Percentiles rank a stretch among this genome's conserved stretches.
phyloP scores from a whole-genome alignment of 2,329 filamentous ascomycete species.

The Colletotrichum salicis region DNA sequence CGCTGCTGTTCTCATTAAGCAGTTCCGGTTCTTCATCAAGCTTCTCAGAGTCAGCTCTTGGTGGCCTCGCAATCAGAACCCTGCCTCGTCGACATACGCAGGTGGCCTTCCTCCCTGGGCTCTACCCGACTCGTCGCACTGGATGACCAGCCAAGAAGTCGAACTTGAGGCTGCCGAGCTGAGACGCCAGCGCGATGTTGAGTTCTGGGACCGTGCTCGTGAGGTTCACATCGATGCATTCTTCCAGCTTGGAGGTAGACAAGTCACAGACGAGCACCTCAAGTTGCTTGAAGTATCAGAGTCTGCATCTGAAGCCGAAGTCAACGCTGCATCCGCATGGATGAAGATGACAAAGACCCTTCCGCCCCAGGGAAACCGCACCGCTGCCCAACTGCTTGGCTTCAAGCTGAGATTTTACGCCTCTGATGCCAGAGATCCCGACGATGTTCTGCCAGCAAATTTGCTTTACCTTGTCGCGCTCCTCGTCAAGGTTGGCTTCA shows the following conservation, averaged over 20 bases:
- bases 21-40: conserved; percentile 94
- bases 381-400: conserved; percentile 92
- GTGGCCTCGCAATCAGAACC: conserved; percentile 80
- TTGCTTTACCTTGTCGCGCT: conserved; percentile 91
- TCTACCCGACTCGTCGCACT: conserved; percentile 74
- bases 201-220: conserved; percentile 85
- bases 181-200: conserved; percentile 73
- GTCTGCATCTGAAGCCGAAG: conserved; percentile 57
- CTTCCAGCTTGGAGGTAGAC: conserved; percentile 85
- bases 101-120: conserved; percentile 88
- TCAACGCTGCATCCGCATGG: conserved; percentile 75
- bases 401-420: conserved; percentile 98
- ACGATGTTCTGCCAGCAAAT: conserved; percentile 88
- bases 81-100: conserved; percentile 56
- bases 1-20: conserved; percentile 90
- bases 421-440: conserved; percentile 77
- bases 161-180: conserved; percentile 65
- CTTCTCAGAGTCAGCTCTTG: conserved; percentile 91
- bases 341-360: conserved; percentile 83
- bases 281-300: conserved; percentile 55
- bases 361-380: conserved; percentile 86
- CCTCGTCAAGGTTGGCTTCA: conserved; percentile 96
- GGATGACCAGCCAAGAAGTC: conserved; percentile 75
- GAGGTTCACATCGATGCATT: conserved; percentile 83
- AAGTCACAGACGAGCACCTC: conserved; percentile 69